Percentiles rank a stretch among this genome's conserved stretches.
These are phyloP conservation scores for Chlamydomonas schloesseri DNA, from an alignment of 139 green algal species.

Conservation along the genomic window DNA sequence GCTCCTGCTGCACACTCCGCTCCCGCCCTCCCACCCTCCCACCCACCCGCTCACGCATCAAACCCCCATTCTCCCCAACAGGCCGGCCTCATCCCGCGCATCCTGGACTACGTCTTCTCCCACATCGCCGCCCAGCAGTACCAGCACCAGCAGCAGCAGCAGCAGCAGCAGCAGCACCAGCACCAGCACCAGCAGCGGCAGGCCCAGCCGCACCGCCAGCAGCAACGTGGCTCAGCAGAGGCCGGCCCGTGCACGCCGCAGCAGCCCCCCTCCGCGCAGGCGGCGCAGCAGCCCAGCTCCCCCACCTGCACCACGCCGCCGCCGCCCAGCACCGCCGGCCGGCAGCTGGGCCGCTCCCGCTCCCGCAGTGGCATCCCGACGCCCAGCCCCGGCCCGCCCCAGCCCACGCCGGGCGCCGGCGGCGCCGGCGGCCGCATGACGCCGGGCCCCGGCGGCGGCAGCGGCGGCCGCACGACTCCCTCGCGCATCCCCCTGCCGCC, in stretches of 20 bases:
- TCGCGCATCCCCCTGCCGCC: no score
- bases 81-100: constrained; percentile 75
- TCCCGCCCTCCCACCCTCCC: no score
- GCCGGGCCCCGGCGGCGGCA: neutral
- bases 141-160: neutral
- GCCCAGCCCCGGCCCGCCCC: neutral
- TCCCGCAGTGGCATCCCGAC: constrained; percentile 36
- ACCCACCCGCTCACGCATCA: no score
- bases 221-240: no score
- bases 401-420: neutral
- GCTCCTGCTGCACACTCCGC: no score
- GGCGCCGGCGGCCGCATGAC: neutral
- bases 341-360: neutral
- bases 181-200: neutral
- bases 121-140: constrained; percentile 46
- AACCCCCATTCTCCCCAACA: neutral
- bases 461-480: neutral
- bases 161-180: neutral
- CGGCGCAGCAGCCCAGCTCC: no score
- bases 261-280: no score
- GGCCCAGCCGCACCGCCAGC: neutral
- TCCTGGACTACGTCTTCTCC: constrained; percentile 83
- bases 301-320: neutral
- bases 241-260: no score
- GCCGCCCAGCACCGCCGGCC: neutral